A percentile compares a stretch with the other conserved stretches of the same genome.
phyloP scores from a whole-genome alignment of 2,329 filamentous ascomycete species.

The Curvularia hawaiiensis region DNA sequence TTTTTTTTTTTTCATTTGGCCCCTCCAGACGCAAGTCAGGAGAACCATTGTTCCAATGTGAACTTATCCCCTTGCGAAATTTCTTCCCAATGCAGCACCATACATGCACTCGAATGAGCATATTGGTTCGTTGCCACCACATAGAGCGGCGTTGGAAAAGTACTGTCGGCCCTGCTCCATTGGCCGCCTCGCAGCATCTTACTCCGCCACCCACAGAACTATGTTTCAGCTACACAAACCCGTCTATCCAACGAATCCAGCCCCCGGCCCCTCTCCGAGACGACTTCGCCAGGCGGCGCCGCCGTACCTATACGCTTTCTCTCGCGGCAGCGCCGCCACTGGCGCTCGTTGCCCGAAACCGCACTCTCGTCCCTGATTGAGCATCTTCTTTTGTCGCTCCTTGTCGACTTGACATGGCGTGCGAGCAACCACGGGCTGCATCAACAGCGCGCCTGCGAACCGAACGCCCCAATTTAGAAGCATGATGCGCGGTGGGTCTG shows the following conservation, averaged over 20 bases:
- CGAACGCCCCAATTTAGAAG: slow-evolving; percentile 22
- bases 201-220: slow-evolving; percentile 20
- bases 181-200: slow-evolving; percentile 11
- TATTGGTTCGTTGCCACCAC: slow-evolving; percentile 1
- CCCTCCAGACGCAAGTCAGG: slow-evolving; percentile 2
- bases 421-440: slow-evolving; percentile 6
- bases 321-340: neutral
- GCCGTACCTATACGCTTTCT: neutral
- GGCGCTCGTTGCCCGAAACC: neutral
- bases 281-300: slow-evolving; percentile 11
- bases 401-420: slow-evolving; percentile 2
- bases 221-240: slow-evolving; percentile 19
- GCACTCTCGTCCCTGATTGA: neutral
- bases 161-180: slow-evolving; percentile 8
- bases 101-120: neutral
- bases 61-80: neutral
- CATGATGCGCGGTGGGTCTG: slow-evolving; percentile 21
- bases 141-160: slow-evolving; percentile 7
- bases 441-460: slow-evolving; percentile 16
- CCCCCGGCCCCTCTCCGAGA: slow-evolving; percentile 17
- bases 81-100: neutral
- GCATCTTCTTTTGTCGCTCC: neutral
- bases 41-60: neutral
- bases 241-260: slow-evolving; percentile 6
- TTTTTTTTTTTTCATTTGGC: neutral